Base-by-base conservation (phyloP, 345 rosid species). In the Lumnitzera littorea region DNA sequence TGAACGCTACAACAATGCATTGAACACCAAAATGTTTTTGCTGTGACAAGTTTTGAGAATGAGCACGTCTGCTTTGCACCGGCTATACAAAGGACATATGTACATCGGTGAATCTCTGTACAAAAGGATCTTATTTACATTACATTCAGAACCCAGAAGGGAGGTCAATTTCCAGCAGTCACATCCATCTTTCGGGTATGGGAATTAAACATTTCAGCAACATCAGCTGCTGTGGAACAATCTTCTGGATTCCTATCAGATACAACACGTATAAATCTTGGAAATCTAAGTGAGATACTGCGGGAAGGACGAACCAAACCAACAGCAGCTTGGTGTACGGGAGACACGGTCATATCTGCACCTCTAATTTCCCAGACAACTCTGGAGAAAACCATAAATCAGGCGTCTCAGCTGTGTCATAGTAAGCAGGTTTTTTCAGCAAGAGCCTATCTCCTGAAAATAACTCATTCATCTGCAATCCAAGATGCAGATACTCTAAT, bases 341-440 rank as follows among this genome's bases (percentile, higher is more conserved):
- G 96, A 4, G 91, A 91, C n/a, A 91, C 62, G 11, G 95, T 88
- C 23, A 91, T 80, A 67, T 91, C 96, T 14, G 96, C 96, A 36
- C 91, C 95, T 69, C 81, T 78, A 57, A 88, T 80, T 76, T 78
- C 91, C 96, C 98, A 91, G 14, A 88, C 92, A 23, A 76, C 70
- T 65, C 88, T 4, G 91, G 73, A 5, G 85, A 51, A 70, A 91
- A 86, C 98, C 98, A 88, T 82, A 82, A 66, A 60, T 88, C 91
- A 2, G 96, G 90, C 47, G 62, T 78, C 81, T 91, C 96, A 7
- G 67, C 80, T 20, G 96, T 91, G 61, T 72, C 73, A 65, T 88
- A 91, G 72, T 88, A 91, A 15, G 81, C 68, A 7, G 92, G 91
- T 64, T 80, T 88, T 67, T 79, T 88, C 13, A 70, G 51, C 58